Evolutionary conservation across 2,329 filamentous ascomycete species (phyloP), one percentile per base, ranked within the genome.

Genomic region (Xylariaceae sp.): DNA sequence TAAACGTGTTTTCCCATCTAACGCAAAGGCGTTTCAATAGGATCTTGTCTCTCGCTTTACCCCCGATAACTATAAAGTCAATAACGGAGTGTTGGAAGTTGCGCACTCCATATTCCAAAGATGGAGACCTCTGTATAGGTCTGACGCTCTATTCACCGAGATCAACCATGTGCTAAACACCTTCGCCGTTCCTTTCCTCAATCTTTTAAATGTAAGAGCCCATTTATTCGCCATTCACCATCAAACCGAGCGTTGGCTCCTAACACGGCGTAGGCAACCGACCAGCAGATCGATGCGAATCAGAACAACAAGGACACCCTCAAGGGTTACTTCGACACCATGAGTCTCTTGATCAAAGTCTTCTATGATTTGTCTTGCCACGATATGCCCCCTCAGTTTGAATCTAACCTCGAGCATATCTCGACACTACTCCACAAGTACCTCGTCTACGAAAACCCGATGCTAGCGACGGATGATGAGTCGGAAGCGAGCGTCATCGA

Each of bases 321-420:
- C 44, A 84, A 86, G 67, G 83, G 84, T 62, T 88, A 90, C 70
- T 91, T 96, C 64, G 85, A 88, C 60, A 90, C 91, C 2, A 79
- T 99, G 60, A 91, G 92, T 70, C 79, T 97, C 50, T 83, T 95
- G 63, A 79, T 96, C 64, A 95, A 95, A 76, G 85, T 99, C 47
- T 85, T 97, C 69, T 94, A 94, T 74, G 95, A 99, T 72, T 84
- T 99, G 50, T 96, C 91, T n/a, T 96, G 87, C 68, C 95, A 99
- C 70, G 94, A 99, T 71, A 80, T 99, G 64, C 91, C 94, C 12
- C 91, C 92, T 2, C 86, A 94, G 63, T 95, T 99, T 70, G 94
- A 99, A 76, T 87, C 95, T 61, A 88, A 95, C 67, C 80, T 99
- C 26, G 73, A 78, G 47, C 82, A 83, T 59, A 88, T 99, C 61